Percentiles rank a stretch among this genome's conserved stretches.
Conservation (phyloP, 257 asterid genomes). For the Phtheirospermum japonicum region DNA sequence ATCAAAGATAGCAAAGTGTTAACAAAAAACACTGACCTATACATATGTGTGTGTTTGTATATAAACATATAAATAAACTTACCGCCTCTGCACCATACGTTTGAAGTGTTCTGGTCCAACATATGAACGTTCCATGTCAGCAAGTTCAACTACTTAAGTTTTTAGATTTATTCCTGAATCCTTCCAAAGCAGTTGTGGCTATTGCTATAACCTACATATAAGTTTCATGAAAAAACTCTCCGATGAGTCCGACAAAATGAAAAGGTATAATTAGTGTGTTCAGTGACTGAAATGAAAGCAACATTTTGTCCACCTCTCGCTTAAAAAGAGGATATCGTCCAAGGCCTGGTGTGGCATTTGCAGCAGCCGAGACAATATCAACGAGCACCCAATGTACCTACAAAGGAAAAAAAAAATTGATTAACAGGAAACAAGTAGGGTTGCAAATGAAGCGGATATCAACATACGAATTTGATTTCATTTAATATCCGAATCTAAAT, state of each 20-base stretch:
- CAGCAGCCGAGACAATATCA: constrained; percentile 88
- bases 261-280: too few species aligned
- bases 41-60: too few species aligned
- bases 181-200: constrained; percentile 89
- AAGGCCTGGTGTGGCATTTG: constrained; percentile 96
- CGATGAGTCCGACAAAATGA: constrained; percentile 13
- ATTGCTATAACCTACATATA: constrained; percentile 69
- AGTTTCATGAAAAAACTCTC: constrained; percentile 13
- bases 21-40: too few species aligned
- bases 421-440: constrained; percentile 53
- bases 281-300: too few species aligned
- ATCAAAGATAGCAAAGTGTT: too few species aligned
- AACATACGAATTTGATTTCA: too few species aligned
- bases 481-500: too few species aligned
- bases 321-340: constrained; percentile 98
- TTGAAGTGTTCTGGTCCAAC: constrained; percentile 98
- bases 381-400: constrained; percentile 94
- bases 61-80: constrained; percentile 31
- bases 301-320: constrained; percentile 61
- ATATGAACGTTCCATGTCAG: constrained; percentile 97
- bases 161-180: constrained; percentile 81
- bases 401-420: constrained; percentile 11
- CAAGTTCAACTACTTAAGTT: constrained; percentile 96
- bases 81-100: constrained; percentile 95
- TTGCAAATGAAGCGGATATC: too few species aligned